Base-by-base conservation (phyloP, 306 rosid genomes). In the Parietaria judaica region DNA sequence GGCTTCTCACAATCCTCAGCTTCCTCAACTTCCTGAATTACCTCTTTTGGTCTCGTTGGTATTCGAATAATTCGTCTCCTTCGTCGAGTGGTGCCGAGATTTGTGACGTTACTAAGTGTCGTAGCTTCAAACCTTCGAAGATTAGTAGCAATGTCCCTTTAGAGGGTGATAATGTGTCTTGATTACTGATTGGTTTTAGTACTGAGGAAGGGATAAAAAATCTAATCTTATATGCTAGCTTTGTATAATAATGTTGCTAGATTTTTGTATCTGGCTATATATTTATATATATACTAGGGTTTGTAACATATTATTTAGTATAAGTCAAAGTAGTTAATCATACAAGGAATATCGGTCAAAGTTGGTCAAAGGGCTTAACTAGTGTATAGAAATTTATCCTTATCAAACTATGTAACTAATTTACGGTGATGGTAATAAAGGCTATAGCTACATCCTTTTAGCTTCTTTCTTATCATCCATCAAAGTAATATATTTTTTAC, bases 1-100 rank as follows among this genome's bases (percentile, higher is more conserved):
- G 87, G 89, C 38, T 87, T 67, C 60, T 84, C 13, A 96, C 92
- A 55, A 81, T 46, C 13, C 77, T 91, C 3, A 88, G 98, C 74
- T 81, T 85, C 72, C 81, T 85, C 61, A 91, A 88, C 78, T 85
- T 91, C 70, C 51, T 91, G 74, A 85, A 73, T 82, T 91, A 81
- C 81, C 78, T 91, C 49, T 87, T 81, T 60, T 91, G 95, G 87
- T 83, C 96, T 0, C 70, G 45, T 43, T 86, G 92, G 86, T 91
- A 76, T 60, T 72, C 83, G 14, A 67, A 65, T 43, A 72, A 51
- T 59, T 76, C 82, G 35, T 66, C 95, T 31, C 23, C 62, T 13
- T 64, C 79, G 50, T 48, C 80, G 53, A 56, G 54, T 51, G 68
- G 64, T 15, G 52, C 37, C 50, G 69, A 63, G 46, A 58, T 8